A percentile compares a stretch with the other conserved stretches of the same genome.
phyloP scores from a whole-genome alignment of 805 yeast species.

The Monosporozyma yasuniensis region DNA sequence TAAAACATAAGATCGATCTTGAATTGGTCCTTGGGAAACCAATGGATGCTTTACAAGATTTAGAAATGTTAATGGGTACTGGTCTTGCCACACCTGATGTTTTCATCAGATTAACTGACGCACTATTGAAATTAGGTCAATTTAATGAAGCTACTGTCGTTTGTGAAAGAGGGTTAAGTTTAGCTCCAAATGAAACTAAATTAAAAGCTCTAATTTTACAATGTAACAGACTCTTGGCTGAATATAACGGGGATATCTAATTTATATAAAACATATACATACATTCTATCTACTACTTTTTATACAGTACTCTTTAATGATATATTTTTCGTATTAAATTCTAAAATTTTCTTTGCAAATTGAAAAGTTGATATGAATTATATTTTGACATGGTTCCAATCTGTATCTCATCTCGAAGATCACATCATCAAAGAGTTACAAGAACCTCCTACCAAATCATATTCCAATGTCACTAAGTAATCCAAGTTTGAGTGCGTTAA shows the following conservation, averaged over 20 bases:
- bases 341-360: not conserved
- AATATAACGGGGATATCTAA: slow-evolving; percentile 26
- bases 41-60: slow-evolving; percentile 56
- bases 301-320: not conserved
- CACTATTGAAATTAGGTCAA: slow-evolving; percentile 52
- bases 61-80: slow-evolving; percentile 54
- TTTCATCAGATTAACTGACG: slow-evolving; percentile 62
- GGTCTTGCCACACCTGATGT: slow-evolving; percentile 58
- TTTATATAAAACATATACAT: not conserved
- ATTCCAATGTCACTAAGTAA: not conserved
- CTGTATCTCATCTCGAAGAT: not conserved
- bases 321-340: not conserved
- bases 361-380: not conserved
- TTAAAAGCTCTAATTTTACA: slow-evolving; percentile 21
- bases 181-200: slow-evolving; percentile 42
- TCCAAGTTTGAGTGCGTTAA: not conserved
- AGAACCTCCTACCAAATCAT: not conserved
- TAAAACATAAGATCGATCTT: slow-evolving; percentile 67
- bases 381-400: not conserved
- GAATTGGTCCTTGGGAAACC: slow-evolving; percentile 46
- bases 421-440: not conserved
- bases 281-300: not conserved
- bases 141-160: slow-evolving; percentile 54
- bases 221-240: slow-evolving; percentile 21
- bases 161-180: slow-evolving; percentile 65